Percentiles rank a stretch among this genome's conserved stretches.
Conservation (phyloP, 495 filamentous ascomycete species). For the Hypoxylon fragiforme region DNA sequence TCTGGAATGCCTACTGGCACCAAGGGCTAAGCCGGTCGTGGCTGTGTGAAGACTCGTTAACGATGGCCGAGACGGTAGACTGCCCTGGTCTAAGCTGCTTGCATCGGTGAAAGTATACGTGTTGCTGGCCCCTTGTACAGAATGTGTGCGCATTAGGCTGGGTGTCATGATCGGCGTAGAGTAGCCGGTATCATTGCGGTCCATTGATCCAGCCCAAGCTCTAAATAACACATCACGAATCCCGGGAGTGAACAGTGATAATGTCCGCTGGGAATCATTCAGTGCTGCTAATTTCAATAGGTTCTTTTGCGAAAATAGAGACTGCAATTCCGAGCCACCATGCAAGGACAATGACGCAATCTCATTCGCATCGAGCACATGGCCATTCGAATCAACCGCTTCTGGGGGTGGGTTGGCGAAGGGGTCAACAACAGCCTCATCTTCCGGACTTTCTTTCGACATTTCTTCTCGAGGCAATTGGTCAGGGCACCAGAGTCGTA, state of each 20-base stretch:
- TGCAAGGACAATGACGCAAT: slow-evolving; percentile 77
- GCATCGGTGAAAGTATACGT: slow-evolving; percentile 65
- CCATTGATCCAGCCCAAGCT: slow-evolving; percentile 84
- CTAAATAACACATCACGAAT: slow-evolving; percentile 85
- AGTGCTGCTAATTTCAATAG: slow-evolving; percentile 74
- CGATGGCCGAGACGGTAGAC: slow-evolving; percentile 51
- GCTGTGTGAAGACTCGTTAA: slow-evolving; percentile 53
- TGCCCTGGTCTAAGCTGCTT: slow-evolving; percentile 53
- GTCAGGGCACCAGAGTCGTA: slow-evolving; percentile 88
- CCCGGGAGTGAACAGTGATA: slow-evolving; percentile 83
- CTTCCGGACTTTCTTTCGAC: slow-evolving; percentile 51
- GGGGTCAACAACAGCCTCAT: slow-evolving; percentile 67
- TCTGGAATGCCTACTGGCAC: slow-evolving; percentile 66
- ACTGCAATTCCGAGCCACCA: slow-evolving; percentile 72
- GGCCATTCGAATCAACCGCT: slow-evolving; percentile 74
- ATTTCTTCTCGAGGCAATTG: slow-evolving; percentile 64
- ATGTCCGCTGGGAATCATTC: slow-evolving; percentile 78
- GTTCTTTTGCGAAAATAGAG: slow-evolving; percentile 90
- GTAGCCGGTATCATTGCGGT: slow-evolving; percentile 63
- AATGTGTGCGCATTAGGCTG: slow-evolving; percentile 61
- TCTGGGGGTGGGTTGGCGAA: slow-evolving; percentile 78
- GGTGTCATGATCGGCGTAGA: slow-evolving; percentile 59
- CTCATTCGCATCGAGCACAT: slow-evolving; percentile 70
- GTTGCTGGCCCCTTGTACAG: slow-evolving; percentile 62
- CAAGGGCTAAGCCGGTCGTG: slow-evolving; percentile 65